Evolutionary conservation across 306 rosid species (phyloP).

Genomic region (Quercus bicolor): DNA sequence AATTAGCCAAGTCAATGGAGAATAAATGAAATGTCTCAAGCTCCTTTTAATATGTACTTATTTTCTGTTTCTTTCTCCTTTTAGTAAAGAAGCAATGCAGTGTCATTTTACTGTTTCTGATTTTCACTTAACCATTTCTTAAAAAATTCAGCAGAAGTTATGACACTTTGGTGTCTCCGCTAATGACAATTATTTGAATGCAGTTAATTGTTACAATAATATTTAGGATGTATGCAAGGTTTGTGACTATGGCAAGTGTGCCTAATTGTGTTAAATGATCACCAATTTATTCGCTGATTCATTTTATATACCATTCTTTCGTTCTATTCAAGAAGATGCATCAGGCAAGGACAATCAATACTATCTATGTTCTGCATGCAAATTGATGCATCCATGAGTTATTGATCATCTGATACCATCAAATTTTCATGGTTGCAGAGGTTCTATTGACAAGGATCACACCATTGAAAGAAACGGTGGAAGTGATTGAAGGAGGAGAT

Average conservation of each 20-base stretch:
- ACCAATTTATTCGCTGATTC: background rate
- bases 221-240: background rate
- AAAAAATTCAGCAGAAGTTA: background rate
- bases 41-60: background rate
- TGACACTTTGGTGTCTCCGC: background rate
- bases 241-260: background rate
- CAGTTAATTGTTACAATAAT: background rate
- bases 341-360: background rate
- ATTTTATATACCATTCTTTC: background rate
- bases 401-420: background rate
- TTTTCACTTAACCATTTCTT: background rate
- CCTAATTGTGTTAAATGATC: background rate
- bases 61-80: background rate
- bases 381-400: background rate
- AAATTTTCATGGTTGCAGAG: slow-evolving; percentile 34
- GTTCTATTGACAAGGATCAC: slow-evolving; percentile 46
- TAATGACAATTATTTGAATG: background rate
- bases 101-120: too few species aligned
- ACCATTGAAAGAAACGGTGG: slow-evolving; percentile 33
- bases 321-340: background rate
- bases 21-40: background rate
- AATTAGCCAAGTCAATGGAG: background rate
- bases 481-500: slow-evolving; percentile 36
- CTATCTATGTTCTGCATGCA: background rate
- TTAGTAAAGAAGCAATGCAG: background rate